Percentiles rank a stretch among this genome's conserved stretches.
Evolutionary conservation across 371 early-diverging fungal species (phyloP).

Genomic region (Mucor mucedo): DNA sequence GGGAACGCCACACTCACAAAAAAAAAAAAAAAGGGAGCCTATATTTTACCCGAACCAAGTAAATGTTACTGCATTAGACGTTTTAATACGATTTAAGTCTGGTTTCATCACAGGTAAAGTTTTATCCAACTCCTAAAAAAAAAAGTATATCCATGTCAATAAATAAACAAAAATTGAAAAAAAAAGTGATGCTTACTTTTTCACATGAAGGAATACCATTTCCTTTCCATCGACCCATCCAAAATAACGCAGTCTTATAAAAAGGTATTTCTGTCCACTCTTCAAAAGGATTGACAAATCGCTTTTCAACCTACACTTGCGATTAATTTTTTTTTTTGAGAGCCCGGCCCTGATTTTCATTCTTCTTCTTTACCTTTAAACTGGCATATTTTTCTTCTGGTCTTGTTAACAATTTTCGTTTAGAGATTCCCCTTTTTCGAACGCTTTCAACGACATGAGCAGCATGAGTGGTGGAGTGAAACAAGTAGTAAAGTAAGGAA

Average conservation of each 20-base stretch:
- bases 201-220: conserved; percentile 27
- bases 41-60: conserved; percentile 54
- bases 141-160: neutral
- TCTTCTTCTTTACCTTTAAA: conserved; percentile 19
- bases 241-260: conserved; percentile 30
- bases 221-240: conserved; percentile 32
- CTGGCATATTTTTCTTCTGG: conserved; percentile 35
- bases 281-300: conserved; percentile 32
- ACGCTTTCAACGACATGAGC: conserved; percentile 5
- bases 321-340: neutral
- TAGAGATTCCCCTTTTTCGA: conserved; percentile 12
- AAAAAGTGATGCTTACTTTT: neutral
- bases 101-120: conserved; percentile 56
- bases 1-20: neutral
- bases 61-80: conserved; percentile 34
- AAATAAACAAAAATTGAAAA: neutral
- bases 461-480: conserved; percentile 1
- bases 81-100: conserved; percentile 23
- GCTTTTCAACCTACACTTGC: conserved; percentile 5
- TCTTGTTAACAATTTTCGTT: conserved; percentile 17
- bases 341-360: neutral
- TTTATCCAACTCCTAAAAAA: conserved; percentile 37
- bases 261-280: conserved; percentile 33
- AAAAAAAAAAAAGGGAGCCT: neutral
- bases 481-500: conserved; percentile 11